These are phyloP conservation scores for Fusarium coicis DNA, from an alignment of 2,329 filamentous ascomycete genomes.

Conservation along the genomic window DNA sequence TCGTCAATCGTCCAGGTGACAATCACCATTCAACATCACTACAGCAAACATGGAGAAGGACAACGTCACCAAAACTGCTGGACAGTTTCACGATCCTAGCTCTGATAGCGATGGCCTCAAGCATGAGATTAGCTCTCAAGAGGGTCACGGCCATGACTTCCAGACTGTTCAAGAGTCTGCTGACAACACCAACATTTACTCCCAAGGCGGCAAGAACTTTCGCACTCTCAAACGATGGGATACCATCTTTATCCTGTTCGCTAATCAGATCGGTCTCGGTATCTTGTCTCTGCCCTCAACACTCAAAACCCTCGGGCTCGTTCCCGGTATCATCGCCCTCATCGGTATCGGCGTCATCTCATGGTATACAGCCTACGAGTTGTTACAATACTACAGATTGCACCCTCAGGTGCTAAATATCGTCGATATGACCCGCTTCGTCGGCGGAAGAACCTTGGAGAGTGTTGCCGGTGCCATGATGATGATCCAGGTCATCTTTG, in stretches of 20 bases:
- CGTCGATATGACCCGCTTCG: conserved; percentile 71
- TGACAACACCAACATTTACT: conserved; percentile 36
- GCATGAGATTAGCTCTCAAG: conserved; percentile 3
- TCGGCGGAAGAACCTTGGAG: conserved; percentile 46
- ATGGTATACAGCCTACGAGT: conserved; percentile 61
- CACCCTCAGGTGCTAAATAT: conserved; percentile 75
- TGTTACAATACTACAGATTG: conserved; percentile 72
- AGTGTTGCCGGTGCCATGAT: conserved; percentile 27
- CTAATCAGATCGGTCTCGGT: conserved; percentile 44
- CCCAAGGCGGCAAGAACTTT: conserved; percentile 39
- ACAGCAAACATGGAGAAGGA: conserved; percentile 21
- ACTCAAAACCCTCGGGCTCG: conserved; percentile 72
- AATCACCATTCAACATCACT: not conserved
- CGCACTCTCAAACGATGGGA: conserved; percentile 40
- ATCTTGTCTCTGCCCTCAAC: conserved; percentile 76
- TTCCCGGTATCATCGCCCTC: conserved; percentile 75
- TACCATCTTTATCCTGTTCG: conserved; percentile 39
- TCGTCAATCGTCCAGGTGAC: not conserved
- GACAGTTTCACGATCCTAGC: conserved; percentile 20
- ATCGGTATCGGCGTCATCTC: conserved; percentile 72
- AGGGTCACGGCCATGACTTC: conserved; percentile 30
- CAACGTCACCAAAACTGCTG: not conserved
- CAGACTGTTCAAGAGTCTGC: conserved; percentile 22
- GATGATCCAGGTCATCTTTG: conserved; percentile 37
- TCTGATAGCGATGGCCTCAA: conserved; percentile 32